Evolutionary conservation across 305 asterid species (phyloP), one percentile per base, ranked within the genome.

Genomic region (Andrographis paniculata): DNA sequence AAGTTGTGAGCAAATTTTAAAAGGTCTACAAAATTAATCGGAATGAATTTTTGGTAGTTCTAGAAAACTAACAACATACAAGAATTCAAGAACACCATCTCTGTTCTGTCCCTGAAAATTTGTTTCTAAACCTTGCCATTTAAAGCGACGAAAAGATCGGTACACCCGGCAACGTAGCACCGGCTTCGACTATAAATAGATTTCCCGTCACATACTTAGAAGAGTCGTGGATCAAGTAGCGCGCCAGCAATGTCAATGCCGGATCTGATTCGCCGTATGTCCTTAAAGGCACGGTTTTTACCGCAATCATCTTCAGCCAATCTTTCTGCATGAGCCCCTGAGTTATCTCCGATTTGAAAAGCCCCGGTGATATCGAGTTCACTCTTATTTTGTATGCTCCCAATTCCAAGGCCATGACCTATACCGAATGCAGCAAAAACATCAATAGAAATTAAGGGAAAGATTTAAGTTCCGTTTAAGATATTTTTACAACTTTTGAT

Each of bases 111-210:
- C 8, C 30, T 24, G 30, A 24, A 24, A 24, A 24, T 24, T 24
- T 24, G 30, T 24, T 24, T 33, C 38, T 33, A 6, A n/a, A 33
- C 4, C n/a, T 2, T 10, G 13, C 14, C 38, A 42, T 48, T 43
- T 49, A 49, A 30, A 44, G 21, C 9, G 55, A 49, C 27, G 55
- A 49, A n/a, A 49, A 49, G 11, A 49, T 30, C 15, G 55, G 55
- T 9, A 49, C 17, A 31, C 55, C 55, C 13, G 55, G 55, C 43
- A 49, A 33, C 16, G 55, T 49, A 49, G 55, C 55, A 0, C 55
- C 55, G 2, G 55, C 55, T 15, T 49, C 55, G 24, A 33, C 55
- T 2, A 49, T 49, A 20, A 49, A 49, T 3, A 33, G 16, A 17
- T 33, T 49, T 5, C 55, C 55, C 1, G 55, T 15, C 20, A 49